Evolutionary conservation across 495 filamentous ascomycete species (phyloP), one percentile per base, ranked within the genome.

Genomic region (Penicillium soppii): DNA sequence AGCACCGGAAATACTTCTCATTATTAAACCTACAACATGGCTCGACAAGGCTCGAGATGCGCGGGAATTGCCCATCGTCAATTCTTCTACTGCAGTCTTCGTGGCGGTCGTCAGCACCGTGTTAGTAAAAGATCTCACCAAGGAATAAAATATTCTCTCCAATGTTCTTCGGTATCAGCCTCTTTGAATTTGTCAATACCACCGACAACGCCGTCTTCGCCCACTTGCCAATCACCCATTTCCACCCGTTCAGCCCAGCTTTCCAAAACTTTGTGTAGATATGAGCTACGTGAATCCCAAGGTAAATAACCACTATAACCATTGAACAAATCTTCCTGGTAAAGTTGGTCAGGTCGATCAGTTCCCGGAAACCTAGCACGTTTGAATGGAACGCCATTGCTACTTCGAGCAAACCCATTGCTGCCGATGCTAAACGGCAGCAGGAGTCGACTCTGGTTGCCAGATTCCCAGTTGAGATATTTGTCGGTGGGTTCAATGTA

Each of bases 101-200:
- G n/a, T n/a, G n/a, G n/a, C n/a, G n/a, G n/a, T n/a, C n/a, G n/a
- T n/a, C n/a, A n/a, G n/a, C n/a, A n/a, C n/a, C n/a, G n/a, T n/a
- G n/a, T n/a, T n/a, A n/a, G n/a, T n/a, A n/a, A n/a, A n/a, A n/a
- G n/a, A n/a, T n/a, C 2, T 47, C 43, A 47, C 43, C 43, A 47
- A 25, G 43, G 43, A 21, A 47, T 21, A 20, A 36, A 20, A 47
- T 57, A 53, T n/a, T 53, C 41, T 12, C 23, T 32, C 49, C 49
- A 53, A 44, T 48, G 23, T 10, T 43, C 39, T 22, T 5, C 1
- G 5, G 49, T 57, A 36, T 57, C 44, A 40, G 54, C 49, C 12
- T 57, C 54, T 19, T 45, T 53, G 33, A 57, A 53, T 5, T 53
- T 49, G 0, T 53, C 49, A 45, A 57, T 57, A 0, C 40, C 54